phyloP scores from a whole-genome alignment of 2,329 filamentous ascomycete species.

The Thelonectria blattea region DNA sequence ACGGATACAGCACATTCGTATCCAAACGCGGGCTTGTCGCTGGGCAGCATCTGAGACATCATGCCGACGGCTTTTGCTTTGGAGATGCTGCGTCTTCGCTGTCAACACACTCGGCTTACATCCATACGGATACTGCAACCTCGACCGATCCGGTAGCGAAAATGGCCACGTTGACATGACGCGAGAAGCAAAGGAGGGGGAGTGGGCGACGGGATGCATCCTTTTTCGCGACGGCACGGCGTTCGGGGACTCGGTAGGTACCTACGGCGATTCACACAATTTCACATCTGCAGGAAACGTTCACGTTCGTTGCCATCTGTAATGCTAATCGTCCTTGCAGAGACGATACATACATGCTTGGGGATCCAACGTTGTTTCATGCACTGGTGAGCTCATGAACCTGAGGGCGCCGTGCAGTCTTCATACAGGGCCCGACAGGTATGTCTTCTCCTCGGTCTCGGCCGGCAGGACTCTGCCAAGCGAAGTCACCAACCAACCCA shows the following conservation, averaged over 20 bases:
- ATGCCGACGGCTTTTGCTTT: not conserved
- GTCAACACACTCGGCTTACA: not conserved
- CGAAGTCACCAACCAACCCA: not conserved
- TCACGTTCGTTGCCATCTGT: too few species aligned
- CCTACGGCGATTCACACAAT: not conserved
- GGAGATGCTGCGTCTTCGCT: not conserved
- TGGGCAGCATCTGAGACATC: not conserved
- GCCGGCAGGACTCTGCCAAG: constrained; percentile 4
- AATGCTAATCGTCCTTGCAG: too few species aligned
- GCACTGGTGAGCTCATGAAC: too few species aligned
- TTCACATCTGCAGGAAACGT: too few species aligned
- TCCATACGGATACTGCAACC: too few species aligned
- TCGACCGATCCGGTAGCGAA: not conserved
- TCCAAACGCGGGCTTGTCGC: not conserved
- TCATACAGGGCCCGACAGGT: not conserved
- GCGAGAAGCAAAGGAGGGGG: too few species aligned
- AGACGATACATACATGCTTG: not conserved
- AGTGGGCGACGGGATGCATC: not conserved
- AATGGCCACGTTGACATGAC: not conserved
- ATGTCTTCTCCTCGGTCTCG: constrained; percentile 11
- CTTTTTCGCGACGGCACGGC: too few species aligned
- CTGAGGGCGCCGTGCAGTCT: too few species aligned
- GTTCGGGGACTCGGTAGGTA: too few species aligned
- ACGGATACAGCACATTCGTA: not conserved
- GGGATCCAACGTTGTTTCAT: too few species aligned